Evolutionary conservation across 1,284 basidiomycete species (phyloP).

Genomic region (Calocybe gambosa): DNA sequence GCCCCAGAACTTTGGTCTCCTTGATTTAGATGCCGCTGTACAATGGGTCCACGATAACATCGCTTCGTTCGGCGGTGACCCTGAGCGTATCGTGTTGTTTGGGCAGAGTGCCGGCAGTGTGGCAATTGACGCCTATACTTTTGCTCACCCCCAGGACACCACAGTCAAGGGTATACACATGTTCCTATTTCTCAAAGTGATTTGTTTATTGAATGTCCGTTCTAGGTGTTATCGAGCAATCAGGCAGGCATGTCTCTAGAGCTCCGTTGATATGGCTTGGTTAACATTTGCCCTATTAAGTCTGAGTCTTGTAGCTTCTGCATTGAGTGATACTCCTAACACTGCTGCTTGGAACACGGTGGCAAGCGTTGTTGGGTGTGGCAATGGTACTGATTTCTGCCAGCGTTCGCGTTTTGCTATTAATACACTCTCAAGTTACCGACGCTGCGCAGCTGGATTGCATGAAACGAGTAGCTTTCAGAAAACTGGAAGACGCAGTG

Average conservation of each 20-base stretch:
- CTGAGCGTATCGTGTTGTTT: slow-evolving; percentile 26
- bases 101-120: slow-evolving; percentile 30
- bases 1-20: slow-evolving; percentile 28
- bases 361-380: slow-evolving; percentile 26
- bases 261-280: background rate
- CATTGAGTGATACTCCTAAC: background rate
- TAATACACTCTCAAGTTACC: slow-evolving; percentile 14
- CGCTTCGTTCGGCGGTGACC: slow-evolving; percentile 31
- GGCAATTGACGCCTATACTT: slow-evolving; percentile 26
- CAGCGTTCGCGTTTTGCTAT: background rate
- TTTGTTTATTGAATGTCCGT: no score
- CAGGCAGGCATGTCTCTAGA: slow-evolving; percentile 21
- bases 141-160: slow-evolving; percentile 25
- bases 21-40: slow-evolving; percentile 27
- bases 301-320: background rate
- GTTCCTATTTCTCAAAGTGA: no score
- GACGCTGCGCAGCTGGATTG: slow-evolving; percentile 24
- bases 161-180: slow-evolving; percentile 22
- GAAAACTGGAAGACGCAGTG: slow-evolving; percentile 23
- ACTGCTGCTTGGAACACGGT: slow-evolving; percentile 23
- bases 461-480: slow-evolving; percentile 24
- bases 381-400: slow-evolving; percentile 17
- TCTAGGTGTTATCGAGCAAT: slow-evolving; percentile 28
- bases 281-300: background rate
- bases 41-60: slow-evolving; percentile 32